These are phyloP conservation scores for Sphaceloma murrayae DNA, from an alignment of 2,329 filamentous ascomycete species.

Conservation along the genomic window DNA sequence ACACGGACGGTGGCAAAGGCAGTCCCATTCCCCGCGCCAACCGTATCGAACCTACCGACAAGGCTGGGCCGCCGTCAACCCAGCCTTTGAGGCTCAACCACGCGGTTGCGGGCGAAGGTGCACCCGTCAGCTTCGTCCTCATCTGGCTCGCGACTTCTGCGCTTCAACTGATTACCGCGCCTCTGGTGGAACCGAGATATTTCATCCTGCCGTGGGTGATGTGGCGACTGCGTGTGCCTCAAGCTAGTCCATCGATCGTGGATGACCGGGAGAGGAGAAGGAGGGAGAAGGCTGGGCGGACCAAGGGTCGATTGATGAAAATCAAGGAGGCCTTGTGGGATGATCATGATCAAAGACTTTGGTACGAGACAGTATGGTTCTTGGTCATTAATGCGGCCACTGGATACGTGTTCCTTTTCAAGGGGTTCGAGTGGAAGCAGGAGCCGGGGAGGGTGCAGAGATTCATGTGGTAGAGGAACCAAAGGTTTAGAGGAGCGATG, in stretches of 20 bases:
- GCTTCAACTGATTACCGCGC: constrained; percentile 75
- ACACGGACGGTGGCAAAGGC: constrained; percentile 16
- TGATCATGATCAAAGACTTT: constrained; percentile 35
- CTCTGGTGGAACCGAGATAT: constrained; percentile 89
- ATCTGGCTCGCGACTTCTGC: constrained; percentile 60
- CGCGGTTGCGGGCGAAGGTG: constrained; percentile 17
- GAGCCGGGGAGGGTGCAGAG: constrained; percentile 55
- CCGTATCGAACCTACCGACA: background rate
- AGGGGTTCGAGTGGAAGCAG: constrained; percentile 58
- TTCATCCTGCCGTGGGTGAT: constrained; percentile 93
- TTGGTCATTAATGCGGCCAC: constrained; percentile 54
- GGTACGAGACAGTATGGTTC: constrained; percentile 62
- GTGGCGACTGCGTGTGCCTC: constrained; percentile 72
- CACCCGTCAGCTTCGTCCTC: constrained; percentile 44
- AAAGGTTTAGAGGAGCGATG: too few relatives aligned
- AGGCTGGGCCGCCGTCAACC: constrained; percentile 2
- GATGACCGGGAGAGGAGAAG: constrained; percentile 17
- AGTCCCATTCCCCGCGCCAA: constrained; percentile 14
- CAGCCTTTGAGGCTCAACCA: constrained; percentile 17
- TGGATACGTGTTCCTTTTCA: constrained; percentile 60
- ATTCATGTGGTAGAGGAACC: constrained; percentile 92
- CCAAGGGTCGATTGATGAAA: background rate
- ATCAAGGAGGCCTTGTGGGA: constrained; percentile 18
- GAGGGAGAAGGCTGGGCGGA: background rate
- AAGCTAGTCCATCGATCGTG: constrained; percentile 11